Conservation (phyloP, 352 stramenopile genomes). For the Phytopythium sindhum region DNA sequence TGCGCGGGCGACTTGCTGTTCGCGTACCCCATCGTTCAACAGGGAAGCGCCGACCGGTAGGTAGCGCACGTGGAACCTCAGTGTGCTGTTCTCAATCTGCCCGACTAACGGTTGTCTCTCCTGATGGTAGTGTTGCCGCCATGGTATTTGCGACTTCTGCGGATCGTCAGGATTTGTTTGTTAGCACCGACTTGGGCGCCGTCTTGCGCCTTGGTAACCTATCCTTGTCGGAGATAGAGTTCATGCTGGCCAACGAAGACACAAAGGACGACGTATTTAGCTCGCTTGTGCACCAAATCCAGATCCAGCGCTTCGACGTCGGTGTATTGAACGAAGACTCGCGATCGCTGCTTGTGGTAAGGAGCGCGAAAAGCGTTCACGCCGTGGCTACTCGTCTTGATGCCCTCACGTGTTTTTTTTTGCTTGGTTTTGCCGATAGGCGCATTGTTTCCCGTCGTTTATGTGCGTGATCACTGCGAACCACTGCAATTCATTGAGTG, state of each 20-base stretch:
- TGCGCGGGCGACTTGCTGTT: not conserved
- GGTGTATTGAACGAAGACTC: not conserved
- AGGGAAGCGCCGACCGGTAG: not conserved
- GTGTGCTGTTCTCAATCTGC: too few species aligned
- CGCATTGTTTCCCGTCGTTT: not conserved
- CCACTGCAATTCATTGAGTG: not conserved
- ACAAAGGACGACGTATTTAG: not conserved
- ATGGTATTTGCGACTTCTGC: not conserved
- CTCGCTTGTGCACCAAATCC: not conserved
- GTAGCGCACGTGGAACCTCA: not conserved
- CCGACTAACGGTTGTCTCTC: not conserved
- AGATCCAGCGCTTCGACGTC: conserved; percentile 2
- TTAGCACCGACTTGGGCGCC: not conserved
- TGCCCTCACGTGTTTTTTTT: not conserved
- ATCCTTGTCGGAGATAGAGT: not conserved
- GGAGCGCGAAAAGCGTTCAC: not conserved
- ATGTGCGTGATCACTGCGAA: not conserved
- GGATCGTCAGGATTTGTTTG: not conserved
- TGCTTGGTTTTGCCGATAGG: not conserved
- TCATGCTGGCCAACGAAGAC: not conserved
- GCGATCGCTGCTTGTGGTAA: conserved; percentile 1
- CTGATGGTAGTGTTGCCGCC: not conserved
- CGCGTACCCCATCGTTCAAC: not conserved
- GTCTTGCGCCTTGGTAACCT: not conserved
- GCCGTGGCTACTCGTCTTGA: not conserved